phyloP scores from a whole-genome alignment of 441 rosid species.

The Mallotus repandus region DNA sequence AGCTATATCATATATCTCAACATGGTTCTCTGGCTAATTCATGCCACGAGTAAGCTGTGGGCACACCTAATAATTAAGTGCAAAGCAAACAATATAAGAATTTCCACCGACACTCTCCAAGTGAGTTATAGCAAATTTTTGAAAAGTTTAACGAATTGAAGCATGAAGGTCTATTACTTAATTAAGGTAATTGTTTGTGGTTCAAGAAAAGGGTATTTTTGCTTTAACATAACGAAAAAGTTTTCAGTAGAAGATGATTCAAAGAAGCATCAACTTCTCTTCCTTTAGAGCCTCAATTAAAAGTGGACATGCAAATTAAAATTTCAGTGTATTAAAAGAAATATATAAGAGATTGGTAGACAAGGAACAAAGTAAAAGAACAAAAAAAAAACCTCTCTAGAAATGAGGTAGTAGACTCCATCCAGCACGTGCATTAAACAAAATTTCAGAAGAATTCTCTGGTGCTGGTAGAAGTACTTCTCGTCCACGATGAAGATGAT shows the following conservation, averaged over 20 bases:
- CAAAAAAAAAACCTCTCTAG: constrained; percentile 6
- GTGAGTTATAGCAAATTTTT: too few species aligned
- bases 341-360: neutral
- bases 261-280: neutral
- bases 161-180: too few species aligned
- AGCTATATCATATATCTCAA: too few species aligned
- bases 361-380: neutral
- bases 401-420: constrained; percentile 3
- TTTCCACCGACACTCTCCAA: too few species aligned
- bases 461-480: neutral
- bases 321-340: neutral
- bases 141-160: too few species aligned
- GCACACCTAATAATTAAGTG: too few species aligned
- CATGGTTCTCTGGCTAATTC: too few species aligned
- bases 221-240: neutral
- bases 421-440: neutral
- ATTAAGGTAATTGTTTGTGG: too few species aligned
- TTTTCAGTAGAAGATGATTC: neutral
- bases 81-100: too few species aligned
- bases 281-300: too few species aligned
- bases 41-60: too few species aligned
- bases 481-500: constrained; percentile 7
- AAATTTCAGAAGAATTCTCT: constrained; percentile 19
- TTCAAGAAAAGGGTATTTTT: too few species aligned
- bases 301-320: neutral